Conservation (phyloP, 148 eudicot species). For the Rhododendron vialii region DNA sequence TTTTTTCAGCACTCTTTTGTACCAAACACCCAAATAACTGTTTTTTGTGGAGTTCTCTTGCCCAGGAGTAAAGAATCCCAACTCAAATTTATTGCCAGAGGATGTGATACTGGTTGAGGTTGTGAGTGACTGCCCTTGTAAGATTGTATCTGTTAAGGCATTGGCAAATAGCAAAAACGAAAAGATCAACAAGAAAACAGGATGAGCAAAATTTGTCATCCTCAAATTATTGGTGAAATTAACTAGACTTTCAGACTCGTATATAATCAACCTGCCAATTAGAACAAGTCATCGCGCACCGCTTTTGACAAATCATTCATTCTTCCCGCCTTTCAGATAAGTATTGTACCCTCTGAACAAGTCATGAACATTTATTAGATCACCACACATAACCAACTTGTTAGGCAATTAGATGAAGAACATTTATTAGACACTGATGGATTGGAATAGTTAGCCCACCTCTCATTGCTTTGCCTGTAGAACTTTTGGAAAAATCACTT, state of each 20-base stretch:
- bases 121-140: background rate
- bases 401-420: too few species aligned
- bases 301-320: too few species aligned
- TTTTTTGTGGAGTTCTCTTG: constrained; percentile 11
- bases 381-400: too few species aligned
- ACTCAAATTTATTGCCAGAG: background rate
- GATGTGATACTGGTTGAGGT: background rate
- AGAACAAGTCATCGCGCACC: too few species aligned
- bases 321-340: too few species aligned
- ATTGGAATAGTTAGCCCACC: too few species aligned
- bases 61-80: constrained; percentile 1
- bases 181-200: background rate
- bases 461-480: too few species aligned
- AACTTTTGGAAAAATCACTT: too few species aligned
- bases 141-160: background rate
- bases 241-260: background rate
- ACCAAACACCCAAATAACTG: constrained; percentile 12
- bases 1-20: background rate
- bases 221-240: background rate
- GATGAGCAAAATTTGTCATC: background rate
- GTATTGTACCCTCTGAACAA: too few species aligned
- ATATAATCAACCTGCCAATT: background rate
- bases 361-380: too few species aligned
- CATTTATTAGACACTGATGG: too few species aligned
- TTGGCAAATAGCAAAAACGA: background rate